Evolutionary conservation across 306 rosid genomes (phyloP), one percentile per base, ranked within the genome.

Genomic region (Sicyos baderoa): DNA sequence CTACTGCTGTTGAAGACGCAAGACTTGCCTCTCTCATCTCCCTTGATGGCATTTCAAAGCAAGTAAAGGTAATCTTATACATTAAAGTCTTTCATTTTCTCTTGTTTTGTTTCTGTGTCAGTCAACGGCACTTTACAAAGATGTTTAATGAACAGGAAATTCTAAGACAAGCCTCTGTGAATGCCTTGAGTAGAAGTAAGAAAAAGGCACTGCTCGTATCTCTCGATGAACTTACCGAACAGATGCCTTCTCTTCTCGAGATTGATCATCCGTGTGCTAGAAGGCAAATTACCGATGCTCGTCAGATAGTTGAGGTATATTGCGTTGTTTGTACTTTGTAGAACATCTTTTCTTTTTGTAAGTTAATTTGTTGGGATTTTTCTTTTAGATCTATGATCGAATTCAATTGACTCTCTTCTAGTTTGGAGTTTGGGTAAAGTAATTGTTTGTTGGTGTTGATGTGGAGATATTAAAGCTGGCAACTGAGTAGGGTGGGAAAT

Each of bases 21-120:
- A 82, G 98, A 81, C 81, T 93, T 59, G 98, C 98, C 67, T 93
- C 98, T 80, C 94, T 93, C 68, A 89, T 93, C 75, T 85, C 98
- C 71, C 91, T 93, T 50, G 97, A 89, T 85, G 84, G 87, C 82
- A 89, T 93, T 71, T 52, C 90, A 79, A 93, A 93, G 82, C 97
- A 88, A 85, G 82, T 85, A 77, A 93, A 93, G 97, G 98, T 93
- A 72, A 72, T 69, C 56, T 40, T 62, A 25, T 77, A 45, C 64
- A 59, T 7, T 54, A 73, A 51, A 53, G 40, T 71, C 54, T 73
- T 27, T 0, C 32, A 55, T 47, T 52, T 68, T 70, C 62, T n/a
- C 40, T 70, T 74, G 27, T 52, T 15, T 45, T 17, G 72, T 70
- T 64, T 59, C 14, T 27, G 25, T 44, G 18, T 54, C 37, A 44